A percentile compares a stretch with the other conserved stretches of the same genome.
These are phyloP conservation scores for Cytospora paraplurivora DNA, from an alignment of 2,329 filamentous ascomycete genomes.

Conservation along the genomic window DNA sequence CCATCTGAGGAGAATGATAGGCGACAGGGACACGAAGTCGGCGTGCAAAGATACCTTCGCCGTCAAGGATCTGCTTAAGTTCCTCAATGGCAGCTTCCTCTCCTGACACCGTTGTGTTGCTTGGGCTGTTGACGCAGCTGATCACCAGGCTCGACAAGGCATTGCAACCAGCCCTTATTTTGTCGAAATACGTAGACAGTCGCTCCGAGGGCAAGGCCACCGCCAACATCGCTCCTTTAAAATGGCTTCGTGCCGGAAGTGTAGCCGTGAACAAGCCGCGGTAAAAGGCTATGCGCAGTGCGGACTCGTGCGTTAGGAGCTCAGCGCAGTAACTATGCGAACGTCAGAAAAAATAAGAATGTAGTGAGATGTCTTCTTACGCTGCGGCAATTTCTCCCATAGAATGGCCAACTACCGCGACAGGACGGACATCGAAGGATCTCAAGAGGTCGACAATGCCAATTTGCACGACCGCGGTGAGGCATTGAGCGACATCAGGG, in stretches of 20 bases:
- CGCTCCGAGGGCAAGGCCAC: too few species aligned
- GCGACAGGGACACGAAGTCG: background rate
- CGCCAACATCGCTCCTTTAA: too few species aligned
- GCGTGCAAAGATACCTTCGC: constrained; percentile 1
- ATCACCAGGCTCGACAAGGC: background rate
- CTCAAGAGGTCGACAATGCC: background rate
- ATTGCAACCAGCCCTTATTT: background rate
- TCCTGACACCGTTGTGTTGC: constrained; percentile 7
- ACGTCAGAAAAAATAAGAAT: too few species aligned
- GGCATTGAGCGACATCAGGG: constrained; percentile 31
- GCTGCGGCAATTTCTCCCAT: constrained; percentile 13
- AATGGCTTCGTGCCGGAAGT: background rate
- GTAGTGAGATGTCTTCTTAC: constrained; percentile 8
- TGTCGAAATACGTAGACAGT: too few species aligned
- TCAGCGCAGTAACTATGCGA: too few species aligned
- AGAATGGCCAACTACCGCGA: constrained; percentile 21
- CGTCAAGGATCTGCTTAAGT: background rate
- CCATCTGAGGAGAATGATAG: constrained; percentile 13
- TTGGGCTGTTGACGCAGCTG: constrained; percentile 3
- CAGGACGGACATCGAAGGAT: background rate
- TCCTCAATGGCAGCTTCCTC: background rate
- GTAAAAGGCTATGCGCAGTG: constrained; percentile 42
- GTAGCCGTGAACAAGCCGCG: constrained; percentile 37
- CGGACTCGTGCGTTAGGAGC: background rate
- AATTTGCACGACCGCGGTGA: constrained; percentile 36